Conservation (phyloP, 371 early-diverging fungal genomes). For the Mucor irregularis region DNA sequence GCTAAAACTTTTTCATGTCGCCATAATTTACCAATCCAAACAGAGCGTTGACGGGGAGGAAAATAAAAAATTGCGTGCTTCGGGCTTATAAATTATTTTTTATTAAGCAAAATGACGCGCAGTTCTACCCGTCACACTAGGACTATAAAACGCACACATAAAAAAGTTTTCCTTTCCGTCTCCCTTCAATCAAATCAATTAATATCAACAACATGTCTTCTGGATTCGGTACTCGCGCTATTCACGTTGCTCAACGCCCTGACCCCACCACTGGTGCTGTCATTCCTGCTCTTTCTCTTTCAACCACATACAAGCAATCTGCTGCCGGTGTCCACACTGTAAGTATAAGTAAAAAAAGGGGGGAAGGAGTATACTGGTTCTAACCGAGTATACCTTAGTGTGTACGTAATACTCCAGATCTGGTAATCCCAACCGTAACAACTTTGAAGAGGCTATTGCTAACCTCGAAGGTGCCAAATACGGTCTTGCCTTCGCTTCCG, state of each 20-base stretch:
- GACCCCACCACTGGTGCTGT: constrained; percentile 90
- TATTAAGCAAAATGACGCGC: constrained; percentile 6
- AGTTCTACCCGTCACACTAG: constrained; percentile 23
- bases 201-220: constrained; percentile 23
- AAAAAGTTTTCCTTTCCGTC: constrained; percentile 5
- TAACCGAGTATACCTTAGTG: no score
- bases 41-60: not conserved
- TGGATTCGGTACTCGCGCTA: constrained; percentile 87
- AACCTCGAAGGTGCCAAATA: constrained; percentile 88
- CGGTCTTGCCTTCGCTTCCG: constrained; percentile 94
- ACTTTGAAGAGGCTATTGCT: constrained; percentile 92
- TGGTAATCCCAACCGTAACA: constrained; percentile 91
- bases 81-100: constrained; percentile 8
- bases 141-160: constrained; percentile 5
- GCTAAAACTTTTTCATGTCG: no score
- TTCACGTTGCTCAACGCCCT: constrained; percentile 90
- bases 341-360: no score
- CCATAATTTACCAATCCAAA: constrained; percentile 21
- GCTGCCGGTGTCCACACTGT: constrained; percentile 89
- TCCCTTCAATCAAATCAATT: not conserved
- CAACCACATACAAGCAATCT: constrained; percentile 94
- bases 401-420: constrained; percentile 96
- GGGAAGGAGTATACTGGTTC: no score
- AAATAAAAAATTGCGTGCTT: constrained; percentile 8
- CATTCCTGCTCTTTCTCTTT: constrained; percentile 92